phyloP scores from a whole-genome alignment of 805 yeast genomes.

The Cyberlindnera suaveolens region DNA sequence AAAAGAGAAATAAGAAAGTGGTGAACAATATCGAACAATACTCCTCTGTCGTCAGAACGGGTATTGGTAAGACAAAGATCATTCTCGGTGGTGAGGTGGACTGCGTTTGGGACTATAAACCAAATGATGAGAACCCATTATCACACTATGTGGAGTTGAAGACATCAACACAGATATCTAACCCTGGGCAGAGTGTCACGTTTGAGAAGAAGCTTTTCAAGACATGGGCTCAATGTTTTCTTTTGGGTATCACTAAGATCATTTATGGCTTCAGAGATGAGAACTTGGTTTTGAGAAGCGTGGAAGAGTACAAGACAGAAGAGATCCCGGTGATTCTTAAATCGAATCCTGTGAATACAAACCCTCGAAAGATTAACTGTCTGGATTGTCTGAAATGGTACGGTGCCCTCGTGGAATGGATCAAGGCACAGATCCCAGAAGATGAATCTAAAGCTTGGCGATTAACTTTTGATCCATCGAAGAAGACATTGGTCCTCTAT shows the following conservation, averaged over 20 bases:
- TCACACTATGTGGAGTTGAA: conserved; percentile 82
- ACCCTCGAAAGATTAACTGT: conserved; percentile 53
- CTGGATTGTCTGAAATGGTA: conserved; percentile 79
- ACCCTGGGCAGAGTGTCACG: conserved; percentile 48
- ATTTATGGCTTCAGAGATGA: conserved; percentile 86
- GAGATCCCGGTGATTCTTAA: conserved; percentile 70
- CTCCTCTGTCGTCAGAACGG: conserved; percentile 74
- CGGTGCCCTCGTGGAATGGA: conserved; percentile 80
- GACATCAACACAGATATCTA: conserved; percentile 52
- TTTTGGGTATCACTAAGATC: conserved; percentile 76
- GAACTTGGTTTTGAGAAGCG: conserved; percentile 49
- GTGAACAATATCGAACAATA: conserved; percentile 76
- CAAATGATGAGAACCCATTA: conserved; percentile 38
- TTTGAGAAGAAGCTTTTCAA: conserved; percentile 74
- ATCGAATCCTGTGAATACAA: conserved; percentile 36
- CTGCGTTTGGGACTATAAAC: conserved; percentile 78
- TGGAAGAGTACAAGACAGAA: conserved; percentile 73
- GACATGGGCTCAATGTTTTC: conserved; percentile 92
- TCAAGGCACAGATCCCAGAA: conserved; percentile 47
- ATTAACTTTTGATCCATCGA: conserved; percentile 49
- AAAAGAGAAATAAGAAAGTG: conserved; percentile 49
- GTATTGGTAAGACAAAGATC: conserved; percentile 66
- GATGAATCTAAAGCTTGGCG: conserved; percentile 48
- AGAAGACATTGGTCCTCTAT: conserved; percentile 45
- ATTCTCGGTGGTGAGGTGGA: conserved; percentile 89